Evolutionary conservation across 495 filamentous ascomycete genomes (phyloP).

Genomic region (Aspergillus diversus): DNA sequence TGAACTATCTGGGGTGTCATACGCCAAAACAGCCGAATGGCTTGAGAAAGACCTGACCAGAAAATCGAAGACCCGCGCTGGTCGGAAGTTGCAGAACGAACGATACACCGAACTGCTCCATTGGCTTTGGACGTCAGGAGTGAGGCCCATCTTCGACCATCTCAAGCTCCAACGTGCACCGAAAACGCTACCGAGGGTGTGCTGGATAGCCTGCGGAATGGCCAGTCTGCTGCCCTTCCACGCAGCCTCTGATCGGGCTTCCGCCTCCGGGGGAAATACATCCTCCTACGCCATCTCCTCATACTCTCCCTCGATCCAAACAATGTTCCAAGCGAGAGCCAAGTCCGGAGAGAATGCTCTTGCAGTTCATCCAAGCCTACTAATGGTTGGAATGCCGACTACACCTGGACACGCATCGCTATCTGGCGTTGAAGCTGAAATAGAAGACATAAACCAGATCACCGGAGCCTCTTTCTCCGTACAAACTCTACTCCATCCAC

Average conservation of each 20-base stretch:
- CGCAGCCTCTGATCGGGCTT: constrained; percentile 14
- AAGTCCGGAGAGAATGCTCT: not conserved
- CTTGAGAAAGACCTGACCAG: not conserved
- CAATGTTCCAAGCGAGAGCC: not conserved
- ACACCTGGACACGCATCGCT: not conserved
- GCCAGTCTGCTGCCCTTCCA: constrained; percentile 14
- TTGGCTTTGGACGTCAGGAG: constrained; percentile 2
- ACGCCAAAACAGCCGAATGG: not conserved
- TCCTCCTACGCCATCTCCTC: constrained; percentile 8
- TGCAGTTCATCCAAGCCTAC: not conserved
- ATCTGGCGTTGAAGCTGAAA: not conserved
- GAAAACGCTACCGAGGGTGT: constrained; percentile 2
- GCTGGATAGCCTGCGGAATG: constrained; percentile 13
- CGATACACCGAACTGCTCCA: constrained; percentile 5
- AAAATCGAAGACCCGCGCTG: not conserved
- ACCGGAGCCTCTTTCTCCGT: not conserved
- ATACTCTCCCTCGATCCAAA: constrained; percentile 1
- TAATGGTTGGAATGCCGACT: not conserved
- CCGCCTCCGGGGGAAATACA: constrained; percentile 13
- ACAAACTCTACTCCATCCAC: constrained; percentile 1
- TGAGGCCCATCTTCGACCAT: not conserved
- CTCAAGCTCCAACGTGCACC: not conserved
- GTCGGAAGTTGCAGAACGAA: not conserved
- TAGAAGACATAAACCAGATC: not conserved
- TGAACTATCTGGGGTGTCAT: not conserved